Base-by-base conservation (phyloP, 1,284 basidiomycete genomes). In the Ceratobasidium sp. region DNA sequence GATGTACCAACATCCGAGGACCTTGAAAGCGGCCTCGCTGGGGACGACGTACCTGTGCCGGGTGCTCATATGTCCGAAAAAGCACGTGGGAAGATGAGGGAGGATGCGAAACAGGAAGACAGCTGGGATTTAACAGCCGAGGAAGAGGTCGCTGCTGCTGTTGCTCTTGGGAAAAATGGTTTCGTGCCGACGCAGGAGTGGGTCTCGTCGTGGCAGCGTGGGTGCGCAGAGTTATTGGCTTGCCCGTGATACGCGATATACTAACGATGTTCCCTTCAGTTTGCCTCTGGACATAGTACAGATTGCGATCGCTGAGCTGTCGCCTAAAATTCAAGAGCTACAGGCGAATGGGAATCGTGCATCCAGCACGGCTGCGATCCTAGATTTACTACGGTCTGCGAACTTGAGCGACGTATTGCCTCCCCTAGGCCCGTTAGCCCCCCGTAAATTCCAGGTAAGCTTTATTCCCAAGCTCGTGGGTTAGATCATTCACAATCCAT, bases 141-240 rank as follows among this genome's bases (percentile, higher is more conserved):
- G 76, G 82, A 91, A 61, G 90, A 93, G 77, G 85, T 87, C 63
- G 82, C 90, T 34, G 88, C 90, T 16, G 85, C 87, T 34, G 85
- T 85, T 8, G 90, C 89, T 7, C 87, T 95, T 24, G 94, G 94
- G 24, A 86, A 92, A 76, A 95, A 94, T 80, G 94, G 94, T 0
- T 98, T 97, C 81, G 86, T 95, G 3, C 95, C 96, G 7, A 96
- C 94, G 1, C 93, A 97, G 80, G 94, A 94, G 87, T 98, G 96
- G 95, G 94, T 94, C 5, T 88, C 91, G 46, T 94, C 92, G 0
- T 95, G 93, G 93, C 90, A 94, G 76, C 90, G 92, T 85, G 93
- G 93, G 92, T 92, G 78, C 79, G 86, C 76, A 49, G 22, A n/a
- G n/a, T 19, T 29, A 16, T 19, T n/a, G 7, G 29, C 29, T 34